phyloP scores from a whole-genome alignment of 1,284 basidiomycete genomes.

The Moesziomyces globuligerus region DNA sequence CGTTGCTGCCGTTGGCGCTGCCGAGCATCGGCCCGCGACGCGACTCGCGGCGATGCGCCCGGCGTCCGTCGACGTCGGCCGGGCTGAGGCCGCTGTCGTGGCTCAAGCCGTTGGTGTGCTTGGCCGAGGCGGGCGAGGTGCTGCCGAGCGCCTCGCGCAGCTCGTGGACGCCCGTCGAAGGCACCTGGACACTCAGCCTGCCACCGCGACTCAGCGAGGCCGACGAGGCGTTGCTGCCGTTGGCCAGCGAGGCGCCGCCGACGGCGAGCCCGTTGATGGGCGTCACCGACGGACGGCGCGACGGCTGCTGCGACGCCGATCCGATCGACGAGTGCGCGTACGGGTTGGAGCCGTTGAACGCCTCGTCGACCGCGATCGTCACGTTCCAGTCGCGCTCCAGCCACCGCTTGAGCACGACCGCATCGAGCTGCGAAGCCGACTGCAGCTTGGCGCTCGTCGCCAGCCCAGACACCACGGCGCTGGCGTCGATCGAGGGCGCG shows the following conservation, averaged over 20 bases:
- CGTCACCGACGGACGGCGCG: slow-evolving; percentile 35
- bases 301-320: slow-evolving; percentile 21
- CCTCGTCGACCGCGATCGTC: slow-evolving; percentile 57
- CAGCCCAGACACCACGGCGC: slow-evolving; percentile 38
- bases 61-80: slow-evolving; percentile 20
- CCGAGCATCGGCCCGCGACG: slow-evolving; percentile 13
- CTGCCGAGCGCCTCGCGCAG: slow-evolving; percentile 44
- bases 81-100: slow-evolving; percentile 16
- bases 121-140: slow-evolving; percentile 14
- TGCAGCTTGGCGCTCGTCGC: slow-evolving; percentile 53
- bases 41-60: slow-evolving; percentile 41
- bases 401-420: slow-evolving; percentile 49
- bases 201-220: slow-evolving; percentile 24
- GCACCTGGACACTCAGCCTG: slow-evolving; percentile 23
- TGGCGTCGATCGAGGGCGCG: slow-evolving; percentile 32
- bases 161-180: slow-evolving; percentile 47
- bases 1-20: slow-evolving; percentile 22
- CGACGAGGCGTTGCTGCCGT: slow-evolving; percentile 34
- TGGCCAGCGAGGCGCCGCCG: slow-evolving; percentile 16
- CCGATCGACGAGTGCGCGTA: slow-evolving; percentile 26
- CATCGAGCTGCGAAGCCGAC: slow-evolving; percentile 40
- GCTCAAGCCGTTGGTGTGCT: slow-evolving; percentile 20
- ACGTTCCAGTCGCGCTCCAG: slow-evolving; percentile 63
- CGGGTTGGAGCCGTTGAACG: slow-evolving; percentile 37
- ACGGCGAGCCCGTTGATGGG: slow-evolving; percentile 29